phyloP scores from a whole-genome alignment of 495 filamentous ascomycete species.

The Penicillium herquei region DNA sequence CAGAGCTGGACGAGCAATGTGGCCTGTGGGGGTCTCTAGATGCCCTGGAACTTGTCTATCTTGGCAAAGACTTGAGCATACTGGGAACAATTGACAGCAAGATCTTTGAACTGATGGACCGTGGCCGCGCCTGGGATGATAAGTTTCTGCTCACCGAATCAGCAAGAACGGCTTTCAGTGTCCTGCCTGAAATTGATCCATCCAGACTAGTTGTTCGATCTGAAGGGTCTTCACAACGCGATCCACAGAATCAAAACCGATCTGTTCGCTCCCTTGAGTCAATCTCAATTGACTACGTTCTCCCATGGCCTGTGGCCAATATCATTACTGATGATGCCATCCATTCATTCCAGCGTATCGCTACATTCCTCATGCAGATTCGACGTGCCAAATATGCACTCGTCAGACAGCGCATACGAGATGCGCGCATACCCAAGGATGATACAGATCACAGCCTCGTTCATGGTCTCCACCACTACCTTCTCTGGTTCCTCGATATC shows the following conservation, averaged over 20 bases:
- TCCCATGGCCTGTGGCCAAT: slow-evolving; percentile 87
- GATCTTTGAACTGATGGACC: slow-evolving; percentile 77
- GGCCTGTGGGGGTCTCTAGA: slow-evolving; percentile 64
- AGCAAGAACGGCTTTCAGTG: slow-evolving; percentile 65
- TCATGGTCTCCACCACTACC: slow-evolving; percentile 64
- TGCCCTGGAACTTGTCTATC: slow-evolving; percentile 67
- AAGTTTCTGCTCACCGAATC: slow-evolving; percentile 78
- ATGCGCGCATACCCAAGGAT: slow-evolving; percentile 6
- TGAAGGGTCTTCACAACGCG: slow-evolving; percentile 8
- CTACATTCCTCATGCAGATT: slow-evolving; percentile 74
- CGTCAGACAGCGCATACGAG: slow-evolving; percentile 50
- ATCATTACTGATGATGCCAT: slow-evolving; percentile 65
- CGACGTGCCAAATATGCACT: slow-evolving; percentile 70
- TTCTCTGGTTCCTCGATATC: slow-evolving; percentile 77
- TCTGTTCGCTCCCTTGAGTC: slow-evolving; percentile 52
- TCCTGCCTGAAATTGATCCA: slow-evolving; percentile 47
- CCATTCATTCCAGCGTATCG: slow-evolving; percentile 63
- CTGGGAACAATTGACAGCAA: slow-evolving; percentile 61
- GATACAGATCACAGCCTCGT: slow-evolving; percentile 43
- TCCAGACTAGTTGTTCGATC: slow-evolving; percentile 58
- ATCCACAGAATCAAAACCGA: slow-evolving; percentile 19
- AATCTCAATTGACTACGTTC: slow-evolving; percentile 58
- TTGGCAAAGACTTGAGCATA: slow-evolving; percentile 67
- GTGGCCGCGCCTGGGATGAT: slow-evolving; percentile 72
- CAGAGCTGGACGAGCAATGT: slow-evolving; percentile 65